Evolutionary conservation across 768 basidiomycete species (phyloP).

Genomic region (Boletus coccyginus): DNA sequence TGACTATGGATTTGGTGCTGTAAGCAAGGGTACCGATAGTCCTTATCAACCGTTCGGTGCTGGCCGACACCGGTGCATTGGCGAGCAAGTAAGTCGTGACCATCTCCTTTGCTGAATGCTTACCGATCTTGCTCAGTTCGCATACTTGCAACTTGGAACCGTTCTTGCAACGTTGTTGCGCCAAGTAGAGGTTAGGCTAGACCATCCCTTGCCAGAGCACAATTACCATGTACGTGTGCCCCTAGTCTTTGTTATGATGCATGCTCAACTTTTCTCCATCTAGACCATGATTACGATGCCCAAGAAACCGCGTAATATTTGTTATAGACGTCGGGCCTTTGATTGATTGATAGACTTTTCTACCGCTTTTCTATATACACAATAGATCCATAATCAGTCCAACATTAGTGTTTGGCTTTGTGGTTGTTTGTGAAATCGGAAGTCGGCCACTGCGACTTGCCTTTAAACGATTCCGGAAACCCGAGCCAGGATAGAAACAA

Average conservation of each 20-base stretch:
- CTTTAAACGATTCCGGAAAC: neutral
- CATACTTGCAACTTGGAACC: conserved; percentile 88
- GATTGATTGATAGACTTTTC: conserved; percentile 39
- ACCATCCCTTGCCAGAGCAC: conserved; percentile 61
- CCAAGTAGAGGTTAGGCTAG: conserved; percentile 69
- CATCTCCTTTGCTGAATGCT: neutral
- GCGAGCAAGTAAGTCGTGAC: conserved; percentile 62
- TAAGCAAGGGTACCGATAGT: conserved; percentile 94
- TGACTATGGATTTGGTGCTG: conserved; percentile 94
- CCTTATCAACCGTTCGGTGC: conserved; percentile 98
- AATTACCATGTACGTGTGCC: conserved; percentile 80
- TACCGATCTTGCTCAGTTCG: conserved; percentile 56
- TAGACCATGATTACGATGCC: conserved; percentile 96
- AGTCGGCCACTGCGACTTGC: neutral
- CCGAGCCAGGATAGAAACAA: neutral
- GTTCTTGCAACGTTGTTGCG: conserved; percentile 80
- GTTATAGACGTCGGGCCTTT: conserved; percentile 63
- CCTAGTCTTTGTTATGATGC: neutral
- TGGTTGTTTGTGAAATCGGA: neutral
- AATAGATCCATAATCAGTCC: neutral
- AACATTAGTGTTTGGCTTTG: neutral
- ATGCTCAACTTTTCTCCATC: conserved; percentile 4
- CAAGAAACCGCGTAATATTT: conserved; percentile 59
- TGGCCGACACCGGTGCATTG: conserved; percentile 92
- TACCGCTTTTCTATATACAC: neutral